Evolutionary conservation across 2,329 filamentous ascomycete species (phyloP).

Genomic region (Paecilomyces formosus): DNA sequence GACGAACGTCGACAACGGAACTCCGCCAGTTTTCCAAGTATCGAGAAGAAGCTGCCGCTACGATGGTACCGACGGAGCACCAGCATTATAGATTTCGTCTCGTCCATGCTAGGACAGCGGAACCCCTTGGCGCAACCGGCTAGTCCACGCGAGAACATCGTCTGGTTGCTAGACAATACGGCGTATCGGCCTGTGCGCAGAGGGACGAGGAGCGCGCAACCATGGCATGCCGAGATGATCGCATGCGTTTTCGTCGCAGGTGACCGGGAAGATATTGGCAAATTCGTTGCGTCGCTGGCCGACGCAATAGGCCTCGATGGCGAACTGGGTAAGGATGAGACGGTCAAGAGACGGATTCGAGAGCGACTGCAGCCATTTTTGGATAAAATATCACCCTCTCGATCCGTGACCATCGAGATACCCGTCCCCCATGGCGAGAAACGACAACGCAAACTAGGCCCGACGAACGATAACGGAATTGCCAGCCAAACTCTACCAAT

Average conservation of each 20-base stretch:
- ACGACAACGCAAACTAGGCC: constrained; percentile 52
- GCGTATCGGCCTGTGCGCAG: constrained; percentile 53
- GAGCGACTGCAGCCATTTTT: constrained; percentile 58
- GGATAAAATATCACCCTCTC: constrained; percentile 64
- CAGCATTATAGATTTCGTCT: constrained; percentile 14
- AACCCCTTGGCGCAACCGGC: constrained; percentile 57
- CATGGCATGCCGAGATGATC: constrained; percentile 77
- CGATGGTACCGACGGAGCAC: neutral
- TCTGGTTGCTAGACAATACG: constrained; percentile 89
- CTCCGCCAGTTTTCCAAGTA: neutral
- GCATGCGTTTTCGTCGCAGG: constrained; percentile 72
- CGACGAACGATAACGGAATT: constrained; percentile 65
- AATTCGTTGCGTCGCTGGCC: constrained; percentile 63
- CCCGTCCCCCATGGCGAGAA: constrained; percentile 40
- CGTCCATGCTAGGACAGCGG: constrained; percentile 27
- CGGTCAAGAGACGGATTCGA: constrained; percentile 59
- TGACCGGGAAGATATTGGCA: constrained; percentile 58
- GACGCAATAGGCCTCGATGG: constrained; percentile 61
- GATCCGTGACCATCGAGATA: constrained; percentile 59
- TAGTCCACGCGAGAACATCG: constrained; percentile 57
- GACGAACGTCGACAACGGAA: neutral
- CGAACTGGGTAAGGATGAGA: constrained; percentile 34
- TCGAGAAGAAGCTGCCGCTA: neutral
- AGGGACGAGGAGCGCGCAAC: constrained; percentile 28
- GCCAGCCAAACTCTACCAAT: constrained; percentile 55